Conservation (phyloP, 176 grass and related monocot species). For the Carex myosuroides region DNA sequence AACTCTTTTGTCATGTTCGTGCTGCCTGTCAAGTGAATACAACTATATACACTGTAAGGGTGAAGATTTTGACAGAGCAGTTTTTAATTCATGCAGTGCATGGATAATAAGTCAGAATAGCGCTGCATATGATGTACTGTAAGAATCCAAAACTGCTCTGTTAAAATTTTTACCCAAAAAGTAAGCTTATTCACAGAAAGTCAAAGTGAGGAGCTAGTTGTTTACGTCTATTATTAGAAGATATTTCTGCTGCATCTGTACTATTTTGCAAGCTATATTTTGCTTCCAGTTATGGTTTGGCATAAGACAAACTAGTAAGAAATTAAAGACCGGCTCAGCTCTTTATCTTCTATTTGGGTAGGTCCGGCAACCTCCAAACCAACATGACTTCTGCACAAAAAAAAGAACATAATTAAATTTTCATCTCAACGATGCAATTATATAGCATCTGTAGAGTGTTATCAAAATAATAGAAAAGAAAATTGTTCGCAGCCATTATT, state of each 20-base stretch:
- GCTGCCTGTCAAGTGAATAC: not conserved
- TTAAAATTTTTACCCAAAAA: too few relatives aligned
- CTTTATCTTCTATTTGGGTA: not conserved
- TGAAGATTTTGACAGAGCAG: too few relatives aligned
- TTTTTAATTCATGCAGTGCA: too few relatives aligned
- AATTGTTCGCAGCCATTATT: not conserved
- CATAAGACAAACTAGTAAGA: slow-evolving; percentile 5
- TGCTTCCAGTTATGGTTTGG: not conserved
- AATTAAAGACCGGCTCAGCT: not conserved
- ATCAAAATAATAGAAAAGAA: not conserved
- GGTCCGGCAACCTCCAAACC: slow-evolving; percentile 23
- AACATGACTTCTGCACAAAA: slow-evolving; percentile 29
- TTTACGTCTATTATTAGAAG: not conserved
- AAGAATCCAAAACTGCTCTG: too few relatives aligned
- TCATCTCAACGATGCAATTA: not conserved
- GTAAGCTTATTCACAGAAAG: not conserved
- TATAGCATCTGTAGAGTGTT: not conserved
- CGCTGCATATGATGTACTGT: too few relatives aligned
- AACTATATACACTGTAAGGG: not conserved
- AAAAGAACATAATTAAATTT: not conserved
- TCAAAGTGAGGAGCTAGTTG: not conserved
- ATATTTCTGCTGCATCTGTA: not conserved
- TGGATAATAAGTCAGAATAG: too few relatives aligned
- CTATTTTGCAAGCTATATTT: slow-evolving; percentile 10
- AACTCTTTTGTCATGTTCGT: not conserved